These are phyloP conservation scores for Botrytis tulipae DNA, from an alignment of 2,329 filamentous ascomycete genomes.

Conservation along the genomic window DNA sequence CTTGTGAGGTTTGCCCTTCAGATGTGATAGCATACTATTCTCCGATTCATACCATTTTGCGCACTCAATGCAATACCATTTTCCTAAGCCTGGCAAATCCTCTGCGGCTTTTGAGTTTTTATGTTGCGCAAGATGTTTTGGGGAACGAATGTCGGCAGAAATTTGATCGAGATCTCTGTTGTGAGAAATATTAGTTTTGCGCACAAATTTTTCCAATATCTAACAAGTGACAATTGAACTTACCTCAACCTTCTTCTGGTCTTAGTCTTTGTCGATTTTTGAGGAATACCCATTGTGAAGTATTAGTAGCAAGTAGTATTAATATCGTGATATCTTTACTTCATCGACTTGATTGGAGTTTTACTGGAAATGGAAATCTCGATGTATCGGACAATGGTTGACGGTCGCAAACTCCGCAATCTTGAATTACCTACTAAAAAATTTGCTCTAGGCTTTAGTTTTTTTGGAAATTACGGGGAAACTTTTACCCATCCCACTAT, in stretches of 20 bases:
- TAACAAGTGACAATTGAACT: neutral
- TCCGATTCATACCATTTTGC: constrained; percentile 95
- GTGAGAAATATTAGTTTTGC: constrained; percentile 23
- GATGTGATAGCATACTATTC: constrained; percentile 70
- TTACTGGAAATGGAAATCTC: constrained; percentile 7
- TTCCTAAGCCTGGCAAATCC: constrained; percentile 83
- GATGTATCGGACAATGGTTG: neutral
- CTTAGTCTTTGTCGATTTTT: constrained; percentile 68
- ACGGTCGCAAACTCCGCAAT: neutral
- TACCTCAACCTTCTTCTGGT: constrained; percentile 71
- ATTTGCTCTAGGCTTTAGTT: neutral
- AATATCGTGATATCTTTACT: neutral
- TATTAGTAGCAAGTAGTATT: neutral
- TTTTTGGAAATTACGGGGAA: neutral
- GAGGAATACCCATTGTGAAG: constrained; percentile 62
- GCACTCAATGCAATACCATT: constrained; percentile 87
- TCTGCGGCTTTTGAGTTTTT: constrained; percentile 77
- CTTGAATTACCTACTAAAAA: neutral
- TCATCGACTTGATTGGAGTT: neutral
- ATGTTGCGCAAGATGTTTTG: constrained; percentile 77
- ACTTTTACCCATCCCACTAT: neutral
- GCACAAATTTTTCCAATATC: neutral
- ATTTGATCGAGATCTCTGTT: constrained; percentile 88
- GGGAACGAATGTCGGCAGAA: constrained; percentile 73
- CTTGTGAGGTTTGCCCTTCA: constrained; percentile 90